Base-by-base conservation (phyloP, 1,284 basidiomycete genomes). In the Leccinum variabile region DNA sequence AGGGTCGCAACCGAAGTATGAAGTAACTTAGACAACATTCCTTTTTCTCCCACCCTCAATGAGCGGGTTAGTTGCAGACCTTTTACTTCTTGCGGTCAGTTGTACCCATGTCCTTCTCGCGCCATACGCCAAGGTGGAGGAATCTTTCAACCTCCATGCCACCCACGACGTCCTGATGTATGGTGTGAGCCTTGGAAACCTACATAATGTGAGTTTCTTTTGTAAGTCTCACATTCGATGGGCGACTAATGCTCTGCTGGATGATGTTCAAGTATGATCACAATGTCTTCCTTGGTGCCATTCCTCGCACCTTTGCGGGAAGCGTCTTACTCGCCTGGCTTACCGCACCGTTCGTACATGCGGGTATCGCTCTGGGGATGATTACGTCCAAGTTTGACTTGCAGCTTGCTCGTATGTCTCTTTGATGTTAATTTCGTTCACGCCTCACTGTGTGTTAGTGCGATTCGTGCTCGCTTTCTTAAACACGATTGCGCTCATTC, bases 121-220 rank as follows among this genome's bases (percentile, higher is more conserved):
- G 3, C 97, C 97, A 0, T 96, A 91, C 74, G 94, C 92, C 3
- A 99, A 99, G 78, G 97, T 99, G 46, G 97, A 99, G 76, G 97
- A 99, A 79, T 94, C 91, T 72, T 98, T 98, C 81, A 95, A 91
- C 65, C 83, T 98, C 5, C 97, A 99, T 73, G 96, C 94, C 0
- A 86, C 84, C 0, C 94, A 97, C 74, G 97, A 99, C 75, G 81
- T 94, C 22, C 80, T 98, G 35, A 84, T 90, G 78, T 89, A 92
- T 68, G 94, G 94, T 10, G 70, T 90, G 14, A 60, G 71, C 1
- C 71, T 78, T 2, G 69, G 72, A 11, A 76, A 69, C 32, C 73
- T 90, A 44, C 71, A 69, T 14, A 82, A 85, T 63, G 88, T 90
- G 72, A 72, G 86, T 66, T 54, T 53, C 50, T 22, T 3, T 46